phyloP scores from a whole-genome alignment of 2,329 filamentous ascomycete species.

The Fusarium nodosum region DNA sequence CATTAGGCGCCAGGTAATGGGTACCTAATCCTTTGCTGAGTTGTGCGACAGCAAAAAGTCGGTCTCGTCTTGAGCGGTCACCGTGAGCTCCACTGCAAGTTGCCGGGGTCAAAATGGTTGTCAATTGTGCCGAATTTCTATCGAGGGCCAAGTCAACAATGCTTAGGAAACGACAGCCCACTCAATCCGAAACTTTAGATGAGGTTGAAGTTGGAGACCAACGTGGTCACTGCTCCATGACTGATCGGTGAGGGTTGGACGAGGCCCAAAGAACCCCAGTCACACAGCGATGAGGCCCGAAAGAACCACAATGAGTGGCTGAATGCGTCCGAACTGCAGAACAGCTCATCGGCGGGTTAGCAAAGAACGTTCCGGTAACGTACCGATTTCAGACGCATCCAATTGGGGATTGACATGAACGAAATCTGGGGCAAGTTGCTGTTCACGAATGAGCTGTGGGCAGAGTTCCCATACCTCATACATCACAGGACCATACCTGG shows the following conservation, averaged over 20 bases:
- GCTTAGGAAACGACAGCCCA: constrained; percentile 25
- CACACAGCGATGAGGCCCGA: constrained; percentile 39
- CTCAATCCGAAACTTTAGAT: constrained; percentile 24
- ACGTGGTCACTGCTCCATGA: constrained; percentile 38
- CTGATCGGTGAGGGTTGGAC: constrained; percentile 36
- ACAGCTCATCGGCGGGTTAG: constrained; percentile 38
- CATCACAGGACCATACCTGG: constrained; percentile 33
- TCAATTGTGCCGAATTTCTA: constrained; percentile 26
- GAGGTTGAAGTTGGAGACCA: constrained; percentile 25
- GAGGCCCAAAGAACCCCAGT: constrained; percentile 34
- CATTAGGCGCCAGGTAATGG: constrained; percentile 42
- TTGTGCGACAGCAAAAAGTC: constrained; percentile 45
- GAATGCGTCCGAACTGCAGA: constrained; percentile 24
- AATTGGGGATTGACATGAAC: constrained; percentile 33
- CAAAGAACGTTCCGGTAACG: constrained; percentile 38
- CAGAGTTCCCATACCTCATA: constrained; percentile 29
- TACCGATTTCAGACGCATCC: constrained; percentile 25
- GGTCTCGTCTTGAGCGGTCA: constrained; percentile 44
- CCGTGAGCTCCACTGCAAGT: constrained; percentile 41
- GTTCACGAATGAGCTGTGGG: constrained; percentile 27
- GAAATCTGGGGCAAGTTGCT: constrained; percentile 39
- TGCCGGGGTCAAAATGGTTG: constrained; percentile 33
- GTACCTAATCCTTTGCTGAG: constrained; percentile 40
- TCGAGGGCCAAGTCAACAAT: constrained; percentile 36
- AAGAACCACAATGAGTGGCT: constrained; percentile 30